Conservation (phyloP, 345 rosid species). For the Arabis alpina region DNA sequence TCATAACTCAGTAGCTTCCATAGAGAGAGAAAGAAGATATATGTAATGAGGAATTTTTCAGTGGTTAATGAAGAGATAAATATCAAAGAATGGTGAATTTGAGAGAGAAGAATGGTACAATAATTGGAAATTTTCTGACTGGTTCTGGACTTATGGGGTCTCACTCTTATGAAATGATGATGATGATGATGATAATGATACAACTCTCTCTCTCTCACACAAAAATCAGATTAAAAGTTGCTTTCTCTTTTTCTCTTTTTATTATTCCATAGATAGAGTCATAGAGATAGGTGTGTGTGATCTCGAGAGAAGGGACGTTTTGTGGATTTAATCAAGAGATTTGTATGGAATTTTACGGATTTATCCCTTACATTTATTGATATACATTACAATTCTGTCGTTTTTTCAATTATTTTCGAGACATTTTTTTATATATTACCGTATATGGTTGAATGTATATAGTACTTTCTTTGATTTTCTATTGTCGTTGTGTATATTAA, state of each 20-base stretch:
- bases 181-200: not conserved
- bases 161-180: conserved; percentile 20
- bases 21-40: conserved; percentile 12
- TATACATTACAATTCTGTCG: not conserved
- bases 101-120: conserved; percentile 30
- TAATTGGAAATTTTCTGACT: conserved; percentile 29
- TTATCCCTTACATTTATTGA: conserved; percentile 9
- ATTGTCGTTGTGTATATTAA: not conserved
- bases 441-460: conserved; percentile 13
- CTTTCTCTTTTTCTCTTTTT: conserved; percentile 22
- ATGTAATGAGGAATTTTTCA: not conserved
- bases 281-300: not conserved
- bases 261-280: conserved; percentile 10
- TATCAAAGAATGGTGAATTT: not conserved
- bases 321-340: conserved; percentile 21
- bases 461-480: not conserved
- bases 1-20: conserved; percentile 49
- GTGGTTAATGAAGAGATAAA: not conserved
- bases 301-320: conserved; percentile 28
- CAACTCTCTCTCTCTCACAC: conserved; percentile 25
- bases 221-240: conserved; percentile 27
- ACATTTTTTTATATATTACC: not conserved
- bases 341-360: not conserved
- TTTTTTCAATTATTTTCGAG: not conserved
- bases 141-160: conserved; percentile 28